phyloP scores from a whole-genome alignment of 495 filamentous ascomycete species.

The Neurospora discreta region DNA sequence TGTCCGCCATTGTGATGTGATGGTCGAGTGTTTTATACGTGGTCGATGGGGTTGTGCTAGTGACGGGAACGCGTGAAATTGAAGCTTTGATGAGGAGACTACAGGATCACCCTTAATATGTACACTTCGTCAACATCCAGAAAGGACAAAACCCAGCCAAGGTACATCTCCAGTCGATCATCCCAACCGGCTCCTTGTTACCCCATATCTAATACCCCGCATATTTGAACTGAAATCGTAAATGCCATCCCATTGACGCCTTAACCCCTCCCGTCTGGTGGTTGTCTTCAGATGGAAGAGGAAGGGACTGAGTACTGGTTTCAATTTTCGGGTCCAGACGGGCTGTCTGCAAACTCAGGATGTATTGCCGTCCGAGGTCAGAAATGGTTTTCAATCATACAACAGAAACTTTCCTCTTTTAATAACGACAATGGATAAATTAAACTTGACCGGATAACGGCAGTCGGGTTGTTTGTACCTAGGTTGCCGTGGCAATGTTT shows the following conservation, averaged over 20 bases:
- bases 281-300: neutral
- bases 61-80: neutral
- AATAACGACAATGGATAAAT: neutral
- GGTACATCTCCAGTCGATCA: neutral
- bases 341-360: neutral
- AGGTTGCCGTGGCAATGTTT: neutral
- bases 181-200: neutral
- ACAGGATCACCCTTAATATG: neutral
- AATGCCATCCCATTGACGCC: neutral
- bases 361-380: neutral
- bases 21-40: neutral
- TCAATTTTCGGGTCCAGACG: too few species aligned
- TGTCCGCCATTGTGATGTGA: constrained; percentile 34
- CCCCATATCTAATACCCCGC: neutral
- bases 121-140: neutral
- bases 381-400: neutral
- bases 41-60: neutral
- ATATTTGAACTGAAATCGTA: neutral
- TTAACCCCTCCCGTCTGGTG: neutral
- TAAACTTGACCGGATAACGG: neutral
- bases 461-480: too few species aligned
- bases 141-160: neutral
- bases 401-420: neutral
- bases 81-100: neutral
- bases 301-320: too few species aligned